A percentile compares a stretch with the other conserved stretches of the same genome.
Evolutionary conservation across 1,284 basidiomycete species (phyloP).

Genomic region (Puccinia horiana): DNA sequence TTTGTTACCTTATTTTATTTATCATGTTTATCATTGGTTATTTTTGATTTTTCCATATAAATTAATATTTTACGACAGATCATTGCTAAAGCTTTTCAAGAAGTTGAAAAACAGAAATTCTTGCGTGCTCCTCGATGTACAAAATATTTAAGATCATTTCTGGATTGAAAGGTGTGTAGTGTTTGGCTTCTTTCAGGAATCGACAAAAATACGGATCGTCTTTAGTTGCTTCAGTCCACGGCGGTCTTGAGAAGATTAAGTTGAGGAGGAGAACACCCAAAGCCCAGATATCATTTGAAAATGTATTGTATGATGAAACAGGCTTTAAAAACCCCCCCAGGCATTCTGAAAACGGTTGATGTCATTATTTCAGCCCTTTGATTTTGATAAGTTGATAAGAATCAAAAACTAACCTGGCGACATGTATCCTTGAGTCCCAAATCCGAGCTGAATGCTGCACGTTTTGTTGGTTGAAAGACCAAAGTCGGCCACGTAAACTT

Average conservation of each 20-base stretch:
- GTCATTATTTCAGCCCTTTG: too few relatives aligned
- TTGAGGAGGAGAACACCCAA: slow-evolving; percentile 90
- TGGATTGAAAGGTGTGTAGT: too few relatives aligned
- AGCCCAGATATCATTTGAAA: slow-evolving; percentile 84
- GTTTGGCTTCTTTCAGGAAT: too few relatives aligned
- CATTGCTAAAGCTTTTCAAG: too few relatives aligned
- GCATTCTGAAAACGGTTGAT: slow-evolving; percentile 72
- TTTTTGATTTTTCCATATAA: too few relatives aligned
- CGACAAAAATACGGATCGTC: slow-evolving; percentile 71
- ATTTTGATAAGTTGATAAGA: background rate
- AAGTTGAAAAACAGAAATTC: too few relatives aligned
- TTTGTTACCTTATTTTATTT: too few relatives aligned
- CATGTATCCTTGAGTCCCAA: slow-evolving; percentile 95
- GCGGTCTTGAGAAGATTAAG: slow-evolving; percentile 80
- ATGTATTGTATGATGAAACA: slow-evolving; percentile 70
- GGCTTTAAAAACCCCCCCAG: slow-evolving; percentile 74
- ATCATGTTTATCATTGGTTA: too few relatives aligned
- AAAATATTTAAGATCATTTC: too few relatives aligned
- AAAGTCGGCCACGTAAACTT: slow-evolving; percentile 90
- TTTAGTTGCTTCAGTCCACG: slow-evolving; percentile 76
- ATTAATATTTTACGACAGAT: too few relatives aligned
- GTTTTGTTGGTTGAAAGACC: slow-evolving; percentile 90
- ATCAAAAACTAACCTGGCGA: slow-evolving; percentile 70
- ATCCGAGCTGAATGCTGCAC: slow-evolving; percentile 85
- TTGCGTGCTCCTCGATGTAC: too few relatives aligned